A percentile compares a stretch with the other conserved stretches of the same genome.
Evolutionary conservation across 305 asterid species (phyloP).

Genomic region (Fraxinus floribunda): DNA sequence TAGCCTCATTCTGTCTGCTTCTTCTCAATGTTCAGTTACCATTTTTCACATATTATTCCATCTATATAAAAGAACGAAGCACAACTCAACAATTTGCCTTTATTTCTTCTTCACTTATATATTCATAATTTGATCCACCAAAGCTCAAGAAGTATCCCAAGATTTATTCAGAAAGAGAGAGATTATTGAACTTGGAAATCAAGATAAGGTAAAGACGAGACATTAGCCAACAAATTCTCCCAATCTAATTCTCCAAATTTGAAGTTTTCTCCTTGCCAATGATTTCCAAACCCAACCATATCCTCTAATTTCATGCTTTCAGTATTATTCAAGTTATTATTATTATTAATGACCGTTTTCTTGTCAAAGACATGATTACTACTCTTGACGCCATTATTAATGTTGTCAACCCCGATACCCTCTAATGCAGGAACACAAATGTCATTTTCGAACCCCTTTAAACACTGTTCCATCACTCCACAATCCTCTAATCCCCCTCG

Average conservation of each 20-base stretch:
- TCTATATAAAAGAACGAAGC: too few species aligned
- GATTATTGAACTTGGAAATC: neutral
- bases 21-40: too few species aligned
- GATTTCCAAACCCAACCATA: constrained; percentile 6
- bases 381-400: constrained; percentile 17
- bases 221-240: constrained; percentile 15
- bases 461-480: constrained; percentile 39
- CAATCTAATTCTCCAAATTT: constrained; percentile 12
- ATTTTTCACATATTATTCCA: too few species aligned
- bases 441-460: constrained; percentile 62
- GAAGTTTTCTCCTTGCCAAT: constrained; percentile 10
- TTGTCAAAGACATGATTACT: constrained; percentile 28
- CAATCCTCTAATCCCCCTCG: constrained; percentile 29
- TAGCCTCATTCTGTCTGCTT: too few species aligned
- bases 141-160: neutral
- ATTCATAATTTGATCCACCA: neutral
- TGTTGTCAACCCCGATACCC: constrained; percentile 16
- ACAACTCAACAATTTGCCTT: neutral
- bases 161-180: neutral
- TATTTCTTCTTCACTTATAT: neutral
- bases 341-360: constrained; percentile 18
- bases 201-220: neutral
- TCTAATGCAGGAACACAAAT: constrained; percentile 66
- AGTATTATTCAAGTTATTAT: constrained; percentile 21
- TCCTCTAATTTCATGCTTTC: constrained; percentile 13